Conservation (phyloP, 257 asterid species). For the Salvia miltiorrhiza region DNA sequence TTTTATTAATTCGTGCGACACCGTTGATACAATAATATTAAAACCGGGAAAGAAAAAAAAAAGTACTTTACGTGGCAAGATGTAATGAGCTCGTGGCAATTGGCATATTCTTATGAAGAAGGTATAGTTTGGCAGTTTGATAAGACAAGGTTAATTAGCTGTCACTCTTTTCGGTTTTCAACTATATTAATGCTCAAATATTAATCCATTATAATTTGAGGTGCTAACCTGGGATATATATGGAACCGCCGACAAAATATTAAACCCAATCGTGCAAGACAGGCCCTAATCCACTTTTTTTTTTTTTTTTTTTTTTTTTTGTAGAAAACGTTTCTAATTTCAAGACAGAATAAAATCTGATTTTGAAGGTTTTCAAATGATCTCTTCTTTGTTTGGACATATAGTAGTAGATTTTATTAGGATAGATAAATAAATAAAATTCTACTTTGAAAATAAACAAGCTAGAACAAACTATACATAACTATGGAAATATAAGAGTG, state of each 20-base stretch:
- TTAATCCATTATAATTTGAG: neutral
- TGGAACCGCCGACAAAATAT: constrained; percentile 1
- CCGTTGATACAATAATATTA: neutral
- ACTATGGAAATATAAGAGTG: neutral
- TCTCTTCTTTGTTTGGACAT: constrained; percentile 13
- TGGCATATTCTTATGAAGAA: neutral
- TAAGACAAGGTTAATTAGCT: constrained; percentile 32
- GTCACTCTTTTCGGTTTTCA: constrained; percentile 15
- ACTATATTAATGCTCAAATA: neutral
- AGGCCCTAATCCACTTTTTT: constrained; percentile 19
- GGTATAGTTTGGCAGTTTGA: constrained; percentile 30
- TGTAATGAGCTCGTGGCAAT: neutral
- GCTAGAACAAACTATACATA: no score
- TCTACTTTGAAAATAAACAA: neutral
- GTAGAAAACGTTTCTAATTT: constrained; percentile 2
- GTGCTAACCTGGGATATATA: constrained; percentile 1
- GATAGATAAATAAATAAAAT: neutral
- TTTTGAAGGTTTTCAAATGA: constrained; percentile 15
- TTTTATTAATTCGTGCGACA: neutral
- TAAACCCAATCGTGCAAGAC: constrained; percentile 45
- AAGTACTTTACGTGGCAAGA: neutral
- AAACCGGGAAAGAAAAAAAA: neutral
- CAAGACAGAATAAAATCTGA: constrained; percentile 45
- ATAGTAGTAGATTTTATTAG: constrained; percentile 29
- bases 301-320: neutral